Evolutionary conservation across 805 yeast genomes (phyloP), one percentile per base, ranked within the genome.

Genomic region (Pichia phayaonensis): DNA sequence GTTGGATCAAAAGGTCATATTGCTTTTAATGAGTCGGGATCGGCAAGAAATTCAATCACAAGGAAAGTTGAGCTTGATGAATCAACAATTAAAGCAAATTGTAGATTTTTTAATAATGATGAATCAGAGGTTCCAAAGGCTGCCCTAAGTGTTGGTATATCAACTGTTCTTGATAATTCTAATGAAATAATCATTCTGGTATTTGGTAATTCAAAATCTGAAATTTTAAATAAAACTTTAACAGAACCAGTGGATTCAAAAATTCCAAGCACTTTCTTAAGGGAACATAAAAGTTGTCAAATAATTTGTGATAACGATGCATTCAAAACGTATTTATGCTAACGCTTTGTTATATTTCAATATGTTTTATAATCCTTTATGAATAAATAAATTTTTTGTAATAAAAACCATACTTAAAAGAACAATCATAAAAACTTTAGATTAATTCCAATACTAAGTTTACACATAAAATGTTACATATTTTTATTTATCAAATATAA

Each of bases 1-100:
- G 66, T 79, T 58, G 83, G 84, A 1, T 78, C 81, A 16, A 80
- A 79, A 58, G 84, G 83, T 29, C 83, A 79, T 60, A 67, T 79
- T 56, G 83, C 84, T 2, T 79, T 79, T 59, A 79, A 79, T 63
- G 83, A 79, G 63, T 68, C 73, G 18, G 84, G 84, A 11, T 75
- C 80, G 7, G 26, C 70, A 2, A 70, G 78, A 51, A 61, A 63
- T 52, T 70, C 77, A 11, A 61, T 50, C 27, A 79, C 84, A 2
- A 66, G 84, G 52, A 62, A 64, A 51, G 77, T 79, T 40, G 57
- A 60, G 2, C 68, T 79, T 48, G 83, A 72, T 15, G 67, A 70
- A 42, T 68, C 75, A 40, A 79, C 84, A 8, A 72, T 79, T 39
- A 61, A 66, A 31, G 83, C 83, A 42, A 79, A 79, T 61, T 70